A percentile compares a stretch with the other conserved stretches of the same genome.
phyloP scores from a whole-genome alignment of 1,284 basidiomycete species.

The Ceratobasidium sp. region DNA sequence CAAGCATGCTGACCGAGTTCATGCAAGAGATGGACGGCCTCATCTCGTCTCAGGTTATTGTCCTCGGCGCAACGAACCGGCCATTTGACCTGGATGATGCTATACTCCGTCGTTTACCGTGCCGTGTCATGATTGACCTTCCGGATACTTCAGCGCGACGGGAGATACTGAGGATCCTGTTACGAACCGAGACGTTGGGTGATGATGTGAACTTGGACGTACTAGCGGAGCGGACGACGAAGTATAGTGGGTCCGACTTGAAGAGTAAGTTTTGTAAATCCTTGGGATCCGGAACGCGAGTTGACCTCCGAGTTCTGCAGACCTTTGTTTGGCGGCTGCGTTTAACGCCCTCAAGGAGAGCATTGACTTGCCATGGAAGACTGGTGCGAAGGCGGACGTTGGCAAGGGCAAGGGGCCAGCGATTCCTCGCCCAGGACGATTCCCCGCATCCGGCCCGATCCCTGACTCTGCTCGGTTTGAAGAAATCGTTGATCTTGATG shows the following conservation, averaged over 20 bases:
- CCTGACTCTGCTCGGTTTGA: neutral
- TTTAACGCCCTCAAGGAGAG: conserved; percentile 89
- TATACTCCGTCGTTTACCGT: conserved; percentile 84
- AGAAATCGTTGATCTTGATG: neutral
- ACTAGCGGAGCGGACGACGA: conserved; percentile 81
- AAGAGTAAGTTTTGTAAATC: conserved; percentile 74
- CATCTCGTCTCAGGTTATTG: conserved; percentile 84
- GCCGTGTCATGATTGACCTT: conserved; percentile 85
- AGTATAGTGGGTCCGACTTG: conserved; percentile 91
- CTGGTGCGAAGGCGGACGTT: neutral
- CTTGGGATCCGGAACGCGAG: neutral
- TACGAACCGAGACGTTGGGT: conserved; percentile 80
- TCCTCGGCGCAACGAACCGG: conserved; percentile 94
- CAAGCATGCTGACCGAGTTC: conserved; percentile 88
- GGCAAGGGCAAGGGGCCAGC: conserved; percentile 2
- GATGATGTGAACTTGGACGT: conserved; percentile 73
- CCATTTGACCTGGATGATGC: conserved; percentile 89
- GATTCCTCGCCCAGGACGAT: neutral
- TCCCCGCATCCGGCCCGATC: no score
- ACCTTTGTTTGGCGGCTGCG: conserved; percentile 89
- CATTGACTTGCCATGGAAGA: conserved; percentile 79
- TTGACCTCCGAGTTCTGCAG: conserved; percentile 60
- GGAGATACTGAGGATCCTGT: conserved; percentile 84
- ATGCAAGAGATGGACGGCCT: conserved; percentile 99
- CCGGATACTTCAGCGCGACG: conserved; percentile 80